Percentiles rank a stretch among this genome's conserved stretches.
Conservation (phyloP, 257 asterid genomes). For the Plantago elongata region DNA sequence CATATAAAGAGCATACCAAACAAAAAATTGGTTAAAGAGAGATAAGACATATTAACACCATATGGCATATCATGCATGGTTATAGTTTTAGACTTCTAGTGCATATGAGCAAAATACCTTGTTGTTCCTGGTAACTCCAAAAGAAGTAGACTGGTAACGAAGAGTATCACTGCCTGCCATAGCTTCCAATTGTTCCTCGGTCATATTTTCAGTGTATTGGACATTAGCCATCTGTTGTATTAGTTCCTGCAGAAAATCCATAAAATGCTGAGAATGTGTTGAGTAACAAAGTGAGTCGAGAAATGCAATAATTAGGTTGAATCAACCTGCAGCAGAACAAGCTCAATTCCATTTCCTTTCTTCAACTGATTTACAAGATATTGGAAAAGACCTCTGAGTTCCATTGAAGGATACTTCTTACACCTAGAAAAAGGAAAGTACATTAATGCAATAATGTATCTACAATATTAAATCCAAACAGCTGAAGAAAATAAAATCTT, state of each 20-base stretch:
- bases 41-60: too few species aligned
- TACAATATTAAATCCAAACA: constrained; percentile 16
- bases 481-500: constrained; percentile 18
- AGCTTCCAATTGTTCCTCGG: constrained; percentile 97
- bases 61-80: too few species aligned
- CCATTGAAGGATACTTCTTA: constrained; percentile 99
- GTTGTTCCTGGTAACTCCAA: constrained; percentile 84
- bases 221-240: constrained; percentile 99
- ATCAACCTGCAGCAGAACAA: constrained; percentile 84
- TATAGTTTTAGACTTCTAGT: too few species aligned
- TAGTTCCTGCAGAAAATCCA: constrained; percentile 67
- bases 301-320: constrained; percentile 14
- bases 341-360: constrained; percentile 96
- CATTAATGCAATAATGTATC: constrained; percentile 17
- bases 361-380: constrained; percentile 96
- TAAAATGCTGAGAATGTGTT: constrained; percentile 18
- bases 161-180: constrained; percentile 99
- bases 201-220: constrained; percentile 97
- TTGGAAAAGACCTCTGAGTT: constrained; percentile 97
- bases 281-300: constrained; percentile 17
- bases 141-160: constrained; percentile 97
- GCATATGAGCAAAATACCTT: constrained; percentile 42
- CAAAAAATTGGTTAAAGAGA: background rate
- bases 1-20: background rate
- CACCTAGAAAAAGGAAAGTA: constrained; percentile 50